Percentiles rank a stretch among this genome's conserved stretches.
Conservation (phyloP, 805 yeast species). For the Pichia nanzhaoensis region DNA sequence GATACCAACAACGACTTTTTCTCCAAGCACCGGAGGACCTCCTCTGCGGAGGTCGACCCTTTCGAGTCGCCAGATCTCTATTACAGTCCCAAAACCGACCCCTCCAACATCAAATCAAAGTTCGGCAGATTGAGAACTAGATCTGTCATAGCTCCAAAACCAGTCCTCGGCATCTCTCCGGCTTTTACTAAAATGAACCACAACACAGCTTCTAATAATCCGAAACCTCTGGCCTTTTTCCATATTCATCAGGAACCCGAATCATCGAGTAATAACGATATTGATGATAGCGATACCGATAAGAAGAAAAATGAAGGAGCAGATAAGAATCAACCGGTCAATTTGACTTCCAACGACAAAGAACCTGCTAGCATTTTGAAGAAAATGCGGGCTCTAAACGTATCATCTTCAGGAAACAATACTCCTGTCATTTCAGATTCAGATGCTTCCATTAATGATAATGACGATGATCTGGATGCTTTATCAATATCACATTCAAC, state of each 20-base stretch:
- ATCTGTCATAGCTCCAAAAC: conserved; percentile 30
- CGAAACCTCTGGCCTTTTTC: neutral
- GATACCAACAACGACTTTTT: neutral
- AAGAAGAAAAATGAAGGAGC: neutral
- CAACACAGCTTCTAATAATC: no score
- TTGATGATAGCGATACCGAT: neutral
- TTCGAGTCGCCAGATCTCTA: conserved; percentile 62
- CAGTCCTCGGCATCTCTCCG: conserved; percentile 2
- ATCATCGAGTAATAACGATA: neutral
- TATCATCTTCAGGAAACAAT: conserved; percentile 5
- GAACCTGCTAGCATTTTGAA: neutral
- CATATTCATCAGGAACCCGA: neutral
- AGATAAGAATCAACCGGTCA: neutral
- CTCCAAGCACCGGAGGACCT: conserved; percentile 19
- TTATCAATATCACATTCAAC: conserved; percentile 14
- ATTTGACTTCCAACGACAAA: neutral
- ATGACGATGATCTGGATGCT: neutral
- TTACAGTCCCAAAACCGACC: conserved; percentile 59
- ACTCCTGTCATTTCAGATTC: conserved; percentile 15
- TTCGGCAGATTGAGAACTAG: conserved; percentile 52
- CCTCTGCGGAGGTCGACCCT: conserved; percentile 57
- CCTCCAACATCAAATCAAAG: conserved; percentile 37
- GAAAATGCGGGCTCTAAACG: neutral
- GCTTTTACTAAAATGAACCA: no score
- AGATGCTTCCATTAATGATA: conserved; percentile 1